phyloP scores from a whole-genome alignment of 2,329 filamentous ascomycete species.

The Colletotrichum orbiculare region DNA sequence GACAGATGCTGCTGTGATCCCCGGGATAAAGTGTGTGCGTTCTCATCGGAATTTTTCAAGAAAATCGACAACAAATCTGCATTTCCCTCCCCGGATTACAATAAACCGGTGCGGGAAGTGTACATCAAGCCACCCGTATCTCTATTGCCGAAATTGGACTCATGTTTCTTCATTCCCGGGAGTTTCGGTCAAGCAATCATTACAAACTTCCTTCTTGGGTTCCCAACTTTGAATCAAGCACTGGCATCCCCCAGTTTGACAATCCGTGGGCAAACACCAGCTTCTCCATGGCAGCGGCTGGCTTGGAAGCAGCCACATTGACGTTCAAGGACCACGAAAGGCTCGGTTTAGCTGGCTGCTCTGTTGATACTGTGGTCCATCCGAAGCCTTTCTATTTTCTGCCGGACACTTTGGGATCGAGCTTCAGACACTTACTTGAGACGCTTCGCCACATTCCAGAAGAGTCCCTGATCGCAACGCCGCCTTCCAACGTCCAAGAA shows the following conservation, averaged over 20 bases:
- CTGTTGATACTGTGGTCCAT: background rate
- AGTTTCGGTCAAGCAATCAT: background rate
- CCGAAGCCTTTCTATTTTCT: background rate
- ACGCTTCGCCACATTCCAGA: background rate
- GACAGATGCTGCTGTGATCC: background rate
- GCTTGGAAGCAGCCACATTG: background rate
- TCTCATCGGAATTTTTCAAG: background rate
- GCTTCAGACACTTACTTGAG: background rate
- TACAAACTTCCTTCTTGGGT: background rate
- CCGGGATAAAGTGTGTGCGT: background rate
- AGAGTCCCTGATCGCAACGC: background rate
- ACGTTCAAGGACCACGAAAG: background rate
- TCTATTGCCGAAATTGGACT: background rate
- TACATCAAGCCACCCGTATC: background rate
- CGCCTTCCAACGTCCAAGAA: background rate
- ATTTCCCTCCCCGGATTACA: background rate
- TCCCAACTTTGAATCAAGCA: background rate
- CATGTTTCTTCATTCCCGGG: background rate
- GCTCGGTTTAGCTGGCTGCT: background rate
- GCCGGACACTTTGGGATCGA: background rate
- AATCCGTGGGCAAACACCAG: background rate
- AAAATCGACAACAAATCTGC: background rate
- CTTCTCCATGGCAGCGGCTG: background rate
- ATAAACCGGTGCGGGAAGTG: background rate
- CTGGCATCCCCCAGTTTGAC: background rate